phyloP scores from a whole-genome alignment of 139 green algal genomes.

The Picochlorum costavermella region DNA sequence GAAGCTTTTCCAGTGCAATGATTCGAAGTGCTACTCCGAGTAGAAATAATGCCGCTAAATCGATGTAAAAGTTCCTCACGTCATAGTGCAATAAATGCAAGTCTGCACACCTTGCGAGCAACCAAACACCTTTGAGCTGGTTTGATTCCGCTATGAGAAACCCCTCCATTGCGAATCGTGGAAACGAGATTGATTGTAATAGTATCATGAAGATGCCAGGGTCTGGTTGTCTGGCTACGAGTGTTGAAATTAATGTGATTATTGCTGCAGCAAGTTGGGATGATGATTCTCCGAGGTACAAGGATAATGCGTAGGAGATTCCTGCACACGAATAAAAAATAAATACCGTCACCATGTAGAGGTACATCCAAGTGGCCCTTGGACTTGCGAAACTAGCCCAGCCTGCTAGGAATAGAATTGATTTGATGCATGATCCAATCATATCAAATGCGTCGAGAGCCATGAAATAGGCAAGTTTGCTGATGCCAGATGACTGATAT shows the following conservation, averaged over 20 bases:
- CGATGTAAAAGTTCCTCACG: conserved; percentile 26
- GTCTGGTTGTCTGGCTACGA: conserved; percentile 32
- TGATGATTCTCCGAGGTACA: conserved; percentile 35
- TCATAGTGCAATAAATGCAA: conserved; percentile 33
- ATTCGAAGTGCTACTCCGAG: conserved; percentile 19
- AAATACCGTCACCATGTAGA: conserved; percentile 39
- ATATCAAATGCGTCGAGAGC: conserved; percentile 39
- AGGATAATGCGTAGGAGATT: conserved; percentile 35
- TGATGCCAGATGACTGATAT: conserved; percentile 28
- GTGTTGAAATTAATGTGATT: conserved; percentile 35
- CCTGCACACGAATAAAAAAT: conserved; percentile 45
- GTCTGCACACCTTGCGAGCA: conserved; percentile 50
- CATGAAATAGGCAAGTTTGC: conserved; percentile 35
- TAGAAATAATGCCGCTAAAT: conserved; percentile 25
- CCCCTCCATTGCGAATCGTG: conserved; percentile 45
- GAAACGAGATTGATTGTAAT: conserved; percentile 32
- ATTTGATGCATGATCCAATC: conserved; percentile 24
- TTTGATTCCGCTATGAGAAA: conserved; percentile 41
- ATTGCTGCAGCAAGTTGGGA: conserved; percentile 41
- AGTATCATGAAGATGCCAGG: conserved; percentile 11
- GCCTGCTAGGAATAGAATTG: conserved; percentile 39
- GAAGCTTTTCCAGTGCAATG: background rate
- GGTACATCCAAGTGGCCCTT: conserved; percentile 40
- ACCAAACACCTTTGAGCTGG: conserved; percentile 40
- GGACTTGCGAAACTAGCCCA: conserved; percentile 29